Conservation (phyloP, 805 yeast species). For the Saturnispora hagleri region DNA sequence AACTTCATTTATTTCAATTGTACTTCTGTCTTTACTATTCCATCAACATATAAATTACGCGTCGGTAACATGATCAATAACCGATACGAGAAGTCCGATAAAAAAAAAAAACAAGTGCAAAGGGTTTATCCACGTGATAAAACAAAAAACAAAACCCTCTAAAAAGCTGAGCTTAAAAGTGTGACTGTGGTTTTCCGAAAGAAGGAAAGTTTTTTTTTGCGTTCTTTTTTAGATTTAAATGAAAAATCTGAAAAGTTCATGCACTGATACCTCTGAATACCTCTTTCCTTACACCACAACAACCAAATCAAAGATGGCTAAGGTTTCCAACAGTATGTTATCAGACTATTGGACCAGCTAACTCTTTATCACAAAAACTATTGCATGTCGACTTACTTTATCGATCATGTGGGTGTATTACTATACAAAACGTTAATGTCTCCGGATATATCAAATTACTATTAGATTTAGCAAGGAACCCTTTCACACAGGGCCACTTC, state of each 20-base stretch:
- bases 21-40: background rate
- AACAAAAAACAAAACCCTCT: background rate
- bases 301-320: slow-evolving; percentile 25
- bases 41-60: background rate
- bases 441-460: no score
- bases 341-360: background rate
- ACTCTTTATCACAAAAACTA: background rate
- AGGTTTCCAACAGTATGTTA: slow-evolving; percentile 28
- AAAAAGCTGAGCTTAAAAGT: background rate
- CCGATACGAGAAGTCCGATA: background rate
- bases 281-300: slow-evolving; percentile 8
- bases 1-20: no score
- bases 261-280: background rate
- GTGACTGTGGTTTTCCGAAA: background rate
- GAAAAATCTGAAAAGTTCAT: background rate
- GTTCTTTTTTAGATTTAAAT: background rate
- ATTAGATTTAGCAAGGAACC: no score
- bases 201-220: background rate
- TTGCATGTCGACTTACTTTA: slow-evolving; percentile 5
- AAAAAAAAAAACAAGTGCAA: background rate
- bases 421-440: background rate
- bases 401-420: slow-evolving; percentile 9
- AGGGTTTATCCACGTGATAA: background rate
- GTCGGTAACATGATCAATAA: background rate
- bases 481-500: no score